Conservation (phyloP, 192 early-diverging fungal genomes). For the Pecoramyces ruminantium region DNA sequence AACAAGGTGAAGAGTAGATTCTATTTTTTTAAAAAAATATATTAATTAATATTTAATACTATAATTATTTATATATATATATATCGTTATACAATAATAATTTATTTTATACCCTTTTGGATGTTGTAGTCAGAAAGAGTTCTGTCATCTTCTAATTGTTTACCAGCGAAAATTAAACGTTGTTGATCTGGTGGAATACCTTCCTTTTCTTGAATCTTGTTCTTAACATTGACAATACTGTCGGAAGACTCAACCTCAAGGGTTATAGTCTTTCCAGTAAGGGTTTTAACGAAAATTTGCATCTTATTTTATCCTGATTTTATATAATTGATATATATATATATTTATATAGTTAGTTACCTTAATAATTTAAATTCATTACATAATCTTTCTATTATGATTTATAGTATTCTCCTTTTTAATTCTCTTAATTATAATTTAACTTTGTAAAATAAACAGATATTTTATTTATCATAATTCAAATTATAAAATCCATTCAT, state of each 20-base stretch:
- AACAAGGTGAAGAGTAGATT: conserved; percentile 93
- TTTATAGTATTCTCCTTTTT: no score
- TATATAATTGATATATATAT: not conserved
- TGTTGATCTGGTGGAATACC: conserved; percentile 99
- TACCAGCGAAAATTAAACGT: conserved; percentile 98
- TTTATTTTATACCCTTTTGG: conserved; percentile 56
- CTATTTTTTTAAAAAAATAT: not conserved
- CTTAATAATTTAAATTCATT: no score
- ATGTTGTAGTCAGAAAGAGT: conserved; percentile 99
- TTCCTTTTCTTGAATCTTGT: conserved; percentile 96
- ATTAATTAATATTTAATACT: no score
- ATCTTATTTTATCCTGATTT: conserved; percentile 12
- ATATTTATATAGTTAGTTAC: not conserved
- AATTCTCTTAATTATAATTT: no score
- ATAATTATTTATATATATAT: no score
- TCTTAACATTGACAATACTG: conserved; percentile 82
- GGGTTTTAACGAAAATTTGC: conserved; percentile 66
- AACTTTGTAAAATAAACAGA: no score
- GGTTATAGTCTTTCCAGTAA: conserved; percentile 63
- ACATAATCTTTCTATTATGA: no score
- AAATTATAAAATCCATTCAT: no score
- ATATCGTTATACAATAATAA: no score
- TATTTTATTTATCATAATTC: no score
- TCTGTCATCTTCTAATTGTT: conserved; percentile 99
- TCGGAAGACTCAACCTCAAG: conserved; percentile 83